Evolutionary conservation across 805 yeast genomes (phyloP).

Genomic region (Scheffersomyces spartinae): DNA sequence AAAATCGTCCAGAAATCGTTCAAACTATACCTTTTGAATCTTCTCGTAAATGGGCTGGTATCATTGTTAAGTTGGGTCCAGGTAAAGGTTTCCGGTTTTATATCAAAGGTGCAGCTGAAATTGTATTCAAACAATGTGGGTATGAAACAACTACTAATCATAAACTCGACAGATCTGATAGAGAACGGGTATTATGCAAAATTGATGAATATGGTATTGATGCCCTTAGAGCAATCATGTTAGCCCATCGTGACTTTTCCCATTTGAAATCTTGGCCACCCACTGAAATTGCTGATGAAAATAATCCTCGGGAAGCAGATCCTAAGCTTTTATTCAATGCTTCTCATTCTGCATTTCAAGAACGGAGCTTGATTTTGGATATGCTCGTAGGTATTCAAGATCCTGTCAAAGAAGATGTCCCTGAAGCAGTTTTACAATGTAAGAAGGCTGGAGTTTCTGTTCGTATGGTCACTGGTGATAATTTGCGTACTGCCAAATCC

Average conservation of each 20-base stretch:
- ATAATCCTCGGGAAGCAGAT: slow-evolving; percentile 28
- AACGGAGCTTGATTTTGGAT: slow-evolving; percentile 43
- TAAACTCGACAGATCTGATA: slow-evolving; percentile 14
- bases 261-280: slow-evolving; percentile 58
- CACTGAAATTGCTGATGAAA: slow-evolving; percentile 19
- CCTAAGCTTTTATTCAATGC: slow-evolving; percentile 29
- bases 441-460: slow-evolving; percentile 87
- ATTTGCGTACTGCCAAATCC: slow-evolving; percentile 81
- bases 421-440: slow-evolving; percentile 81
- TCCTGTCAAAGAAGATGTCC: slow-evolving; percentile 84
- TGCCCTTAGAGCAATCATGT: slow-evolving; percentile 82
- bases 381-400: slow-evolving; percentile 89
- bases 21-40: slow-evolving; percentile 89
- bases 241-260: slow-evolving; percentile 66
- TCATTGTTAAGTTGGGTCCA: slow-evolving; percentile 45
- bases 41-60: slow-evolving; percentile 84
- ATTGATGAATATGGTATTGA: slow-evolving; percentile 51
- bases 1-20: slow-evolving; percentile 25
- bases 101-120: slow-evolving; percentile 92
- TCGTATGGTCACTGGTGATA: slow-evolving; percentile 98
- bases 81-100: slow-evolving; percentile 45
- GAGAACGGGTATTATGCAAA: slow-evolving; percentile 20
- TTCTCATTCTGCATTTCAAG: no score
- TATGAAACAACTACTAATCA: slow-evolving; percentile 22
- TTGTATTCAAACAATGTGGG: slow-evolving; percentile 54